Base-by-base conservation (phyloP, 257 asterid genomes). In the Rubia yunnanensis region DNA sequence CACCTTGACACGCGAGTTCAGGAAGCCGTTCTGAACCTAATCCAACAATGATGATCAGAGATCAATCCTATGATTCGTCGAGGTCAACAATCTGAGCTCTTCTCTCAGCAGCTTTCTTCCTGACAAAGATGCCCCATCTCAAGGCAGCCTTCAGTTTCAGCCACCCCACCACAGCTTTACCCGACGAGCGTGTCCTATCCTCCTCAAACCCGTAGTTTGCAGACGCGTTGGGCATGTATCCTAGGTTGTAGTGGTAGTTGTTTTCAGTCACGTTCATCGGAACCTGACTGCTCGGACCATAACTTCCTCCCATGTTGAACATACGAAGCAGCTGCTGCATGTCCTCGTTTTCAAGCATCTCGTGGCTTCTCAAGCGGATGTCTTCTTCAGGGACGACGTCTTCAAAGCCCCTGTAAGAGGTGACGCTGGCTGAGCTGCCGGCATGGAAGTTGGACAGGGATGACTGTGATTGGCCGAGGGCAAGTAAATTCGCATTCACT, bases 81-180 rank as follows among this genome's bases (percentile, higher is more conserved):
- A 92, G 79, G 74, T 92, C 96, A 65, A 72, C 85, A 49, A 92
- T 78, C 63, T 85, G 95, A 55, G 98, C 96, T 76, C 95, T 83
- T 79, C 96, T 83, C 86, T 92, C 96, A 15, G 98, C 96, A 61
- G 96, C 98, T 78, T 87, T 83, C 82, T 89, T 92, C 81, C 98
- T 79, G 66, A 84, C 81, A 64, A 92, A 92, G 72, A 92, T 89
- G 30, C 98, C 96, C 98, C 98, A 92, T 80, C 98, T 82, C 66
- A 92, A 75, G 70, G 96, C 96, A 39, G 96, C 96, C 84, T 92
- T 92, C 31, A 92, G 96, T 70, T 92, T 92, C 30, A 92, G 94
- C 98, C 98, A 92, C 44, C 98, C 98, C 14, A 92, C 91, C 71
- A 89, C 96, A 59, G 98, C 98, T 80, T 89, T 92, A n/a, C 98